Conservation (phyloP, 768 basidiomycete species). For the Epithele typhae region DNA sequence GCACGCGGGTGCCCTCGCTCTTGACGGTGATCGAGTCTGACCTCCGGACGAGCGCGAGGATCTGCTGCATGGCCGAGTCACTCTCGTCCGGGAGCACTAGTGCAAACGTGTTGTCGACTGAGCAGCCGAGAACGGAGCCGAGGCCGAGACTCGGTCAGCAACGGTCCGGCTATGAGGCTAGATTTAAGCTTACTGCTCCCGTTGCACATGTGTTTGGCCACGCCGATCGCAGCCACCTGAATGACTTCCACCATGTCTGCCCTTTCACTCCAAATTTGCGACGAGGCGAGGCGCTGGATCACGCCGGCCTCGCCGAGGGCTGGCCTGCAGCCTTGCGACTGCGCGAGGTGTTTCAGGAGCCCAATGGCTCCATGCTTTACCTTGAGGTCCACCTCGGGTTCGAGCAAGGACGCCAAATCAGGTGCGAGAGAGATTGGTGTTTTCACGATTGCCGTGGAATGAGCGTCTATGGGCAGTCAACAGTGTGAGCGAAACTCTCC, state of each 20-base stretch:
- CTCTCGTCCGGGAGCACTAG: conserved; percentile 46
- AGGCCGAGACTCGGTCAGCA: conserved; percentile 1
- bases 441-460: conserved; percentile 49
- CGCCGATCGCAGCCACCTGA: conserved; percentile 83
- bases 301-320: conserved; percentile 59
- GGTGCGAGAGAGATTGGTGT: conserved; percentile 57
- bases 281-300: conserved; percentile 54
- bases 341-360: conserved; percentile 80
- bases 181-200: conserved; percentile 51
- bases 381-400: conserved; percentile 66
- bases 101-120: conserved; percentile 43
- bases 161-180: not conserved
- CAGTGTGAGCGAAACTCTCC: too few species aligned
- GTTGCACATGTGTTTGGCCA: conserved; percentile 85
- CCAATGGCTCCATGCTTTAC: conserved; percentile 88
- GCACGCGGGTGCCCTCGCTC: conserved; percentile 85
- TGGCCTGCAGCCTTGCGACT: conserved; percentile 52
- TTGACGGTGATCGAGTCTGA: conserved; percentile 79
- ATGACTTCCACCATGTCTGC: conserved; percentile 84
- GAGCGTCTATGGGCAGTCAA: conserved; percentile 45
- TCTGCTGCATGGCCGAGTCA: conserved; percentile 51
- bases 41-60: conserved; percentile 71
- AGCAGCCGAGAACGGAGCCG: not conserved
- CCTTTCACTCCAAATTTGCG: conserved; percentile 65
- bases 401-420: conserved; percentile 56